Evolutionary conservation across 331 rosid species (phyloP).

Genomic region (Saraca asoca): DNA sequence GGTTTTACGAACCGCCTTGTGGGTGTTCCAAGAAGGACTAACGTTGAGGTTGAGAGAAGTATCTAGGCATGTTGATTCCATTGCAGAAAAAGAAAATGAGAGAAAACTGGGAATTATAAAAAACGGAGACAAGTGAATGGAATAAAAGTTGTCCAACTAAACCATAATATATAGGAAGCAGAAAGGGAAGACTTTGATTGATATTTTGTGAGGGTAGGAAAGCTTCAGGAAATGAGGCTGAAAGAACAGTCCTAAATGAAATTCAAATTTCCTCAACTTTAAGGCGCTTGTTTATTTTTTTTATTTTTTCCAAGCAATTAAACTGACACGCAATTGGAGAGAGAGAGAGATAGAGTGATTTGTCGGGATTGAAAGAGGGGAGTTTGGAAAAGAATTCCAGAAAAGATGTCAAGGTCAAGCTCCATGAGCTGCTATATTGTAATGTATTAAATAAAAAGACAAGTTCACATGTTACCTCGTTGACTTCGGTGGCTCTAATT

Average conservation of each 20-base stretch:
- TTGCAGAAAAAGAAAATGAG: too few species aligned
- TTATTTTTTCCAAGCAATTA: neutral
- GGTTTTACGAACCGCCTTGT: conserved; percentile 28
- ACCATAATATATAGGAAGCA: neutral
- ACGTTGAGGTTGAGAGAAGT: conserved; percentile 67
- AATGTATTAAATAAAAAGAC: neutral
- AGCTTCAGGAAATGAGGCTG: conserved; percentile 46
- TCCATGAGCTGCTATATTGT: neutral
- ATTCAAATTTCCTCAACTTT: conserved; percentile 13
- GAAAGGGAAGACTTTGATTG: neutral
- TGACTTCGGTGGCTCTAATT: neutral
- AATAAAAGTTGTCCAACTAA: neutral
- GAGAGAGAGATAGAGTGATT: neutral
- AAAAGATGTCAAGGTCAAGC: neutral
- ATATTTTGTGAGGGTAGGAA: conserved; percentile 30
- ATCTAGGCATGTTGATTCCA: conserved; percentile 51
- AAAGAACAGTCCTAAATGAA: neutral
- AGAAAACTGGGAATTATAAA: too few species aligned
- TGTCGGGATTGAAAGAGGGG: neutral
- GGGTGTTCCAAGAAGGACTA: conserved; percentile 36
- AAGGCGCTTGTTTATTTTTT: neutral
- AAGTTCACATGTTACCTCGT: conserved; percentile 1
- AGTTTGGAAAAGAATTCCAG: neutral
- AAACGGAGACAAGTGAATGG: neutral
- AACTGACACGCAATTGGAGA: conserved; percentile 22